Base-by-base conservation (phyloP, 2,329 filamentous ascomycete species). In the Alternaria dauci region DNA sequence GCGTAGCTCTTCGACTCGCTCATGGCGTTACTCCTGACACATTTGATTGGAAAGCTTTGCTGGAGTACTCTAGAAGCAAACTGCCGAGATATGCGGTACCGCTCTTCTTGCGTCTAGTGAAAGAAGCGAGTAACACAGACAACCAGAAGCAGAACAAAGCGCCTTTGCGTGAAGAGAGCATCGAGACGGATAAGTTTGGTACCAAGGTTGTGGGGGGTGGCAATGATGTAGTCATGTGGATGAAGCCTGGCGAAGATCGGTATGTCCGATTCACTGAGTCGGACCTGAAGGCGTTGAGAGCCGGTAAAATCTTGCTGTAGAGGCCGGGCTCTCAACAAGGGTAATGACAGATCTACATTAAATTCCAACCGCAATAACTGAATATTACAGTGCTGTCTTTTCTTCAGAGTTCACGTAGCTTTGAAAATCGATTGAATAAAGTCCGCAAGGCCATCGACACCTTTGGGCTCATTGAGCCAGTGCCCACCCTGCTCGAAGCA, bases 101-200 rank as follows among this genome's bases (percentile, higher is more conserved):
- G 0, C 76, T 92, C 2, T 93, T 93, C 78, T 67, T 93, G 47
- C 83, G 90, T 1, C 74, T 91, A 14, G 83, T 91, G 5, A 76
- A 81, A 23, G 81, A 80, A 32, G 83, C 83, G 46, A 85, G 82
- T 38, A 85, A 88, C 11, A 89, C 87, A 59, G 88, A 90, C 70
- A 93, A 92, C 68, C 89, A 92, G 74, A 93, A 94, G 79, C 90
- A 92, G 77, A 91, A 92, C 70, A 93, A 93, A 75, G 84, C 87
- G 2, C 88, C 88, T 1, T 79, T 92, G 52, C 84, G 88, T 70
- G 83, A 85, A 52, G 88, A 91, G 66, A 89, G 89, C 0, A 84
- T 91, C 9, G 85, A 91, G 69, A 85, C 86, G 4, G 74, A 80
- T 3, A 65, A 61, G 55, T 75, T 62, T 51, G 72, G 73, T 2